Evolutionary conservation across 768 basidiomycete genomes (phyloP).

Genomic region (Hygrocybe punicea): DNA sequence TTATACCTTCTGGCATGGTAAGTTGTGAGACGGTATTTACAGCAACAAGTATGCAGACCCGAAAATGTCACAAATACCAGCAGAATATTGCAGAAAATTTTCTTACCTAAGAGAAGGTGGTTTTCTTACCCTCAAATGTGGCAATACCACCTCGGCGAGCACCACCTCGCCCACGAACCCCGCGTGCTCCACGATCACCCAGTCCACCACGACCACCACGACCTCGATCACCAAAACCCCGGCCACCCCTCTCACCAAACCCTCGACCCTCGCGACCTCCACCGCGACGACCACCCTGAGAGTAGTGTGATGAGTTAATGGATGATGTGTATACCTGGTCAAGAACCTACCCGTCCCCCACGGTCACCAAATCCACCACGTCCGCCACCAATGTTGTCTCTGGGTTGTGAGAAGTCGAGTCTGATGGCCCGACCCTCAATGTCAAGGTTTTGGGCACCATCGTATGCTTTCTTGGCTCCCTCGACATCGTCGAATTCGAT

Average conservation of each 20-base stretch:
- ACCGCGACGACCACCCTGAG: constrained; percentile 26
- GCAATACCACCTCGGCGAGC: constrained; percentile 64
- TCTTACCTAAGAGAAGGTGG: constrained; percentile 44
- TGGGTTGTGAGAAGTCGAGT: constrained; percentile 82
- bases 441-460: constrained; percentile 63
- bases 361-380: constrained; percentile 41
- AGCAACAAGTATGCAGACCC: too few species aligned
- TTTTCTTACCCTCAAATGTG: constrained; percentile 65
- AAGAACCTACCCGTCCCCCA: constrained; percentile 22
- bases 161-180: constrained; percentile 40
- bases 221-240: constrained; percentile 37
- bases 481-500: constrained; percentile 87
- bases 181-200: constrained; percentile 43
- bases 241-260: constrained; percentile 33
- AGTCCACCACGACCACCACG: constrained; percentile 42
- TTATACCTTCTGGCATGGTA: too few species aligned
- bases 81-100: background rate
- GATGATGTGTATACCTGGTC: background rate
- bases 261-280: constrained; percentile 32
- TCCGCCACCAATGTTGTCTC: constrained; percentile 59
- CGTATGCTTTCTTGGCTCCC: constrained; percentile 76
- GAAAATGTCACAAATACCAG: too few species aligned
- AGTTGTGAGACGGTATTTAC: too few species aligned
- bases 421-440: constrained; percentile 79
- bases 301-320: background rate